Evolutionary conservation across 805 yeast genomes (phyloP).

Genomic region (Sungouiozyma intestinalis): DNA sequence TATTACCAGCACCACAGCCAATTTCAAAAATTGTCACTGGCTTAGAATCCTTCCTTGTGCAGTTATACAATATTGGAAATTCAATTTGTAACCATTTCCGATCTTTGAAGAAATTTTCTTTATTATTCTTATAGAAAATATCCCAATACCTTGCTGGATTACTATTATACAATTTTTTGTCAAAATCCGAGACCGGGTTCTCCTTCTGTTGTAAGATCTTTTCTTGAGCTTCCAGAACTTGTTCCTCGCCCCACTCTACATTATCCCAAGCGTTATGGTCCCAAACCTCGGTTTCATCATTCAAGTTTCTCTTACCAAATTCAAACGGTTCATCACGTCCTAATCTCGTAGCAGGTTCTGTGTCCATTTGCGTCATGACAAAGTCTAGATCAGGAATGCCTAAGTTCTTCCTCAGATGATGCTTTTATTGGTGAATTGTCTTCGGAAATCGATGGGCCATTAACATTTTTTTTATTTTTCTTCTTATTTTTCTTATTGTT

Average conservation of each 20-base stretch:
- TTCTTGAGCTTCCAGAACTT: conserved; percentile 59
- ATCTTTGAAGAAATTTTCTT: conserved; percentile 91
- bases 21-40: conserved; percentile 72
- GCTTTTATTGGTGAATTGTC: not conserved
- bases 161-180: conserved; percentile 63
- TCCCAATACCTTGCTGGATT: conserved; percentile 96
- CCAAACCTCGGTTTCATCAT: conserved; percentile 73
- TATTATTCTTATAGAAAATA: conserved; percentile 79
- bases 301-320: conserved; percentile 77
- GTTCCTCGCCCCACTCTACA: conserved; percentile 95
- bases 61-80: conserved; percentile 75
- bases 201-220: conserved; percentile 67
- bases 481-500: conserved; percentile 24
- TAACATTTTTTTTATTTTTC: conserved; percentile 9
- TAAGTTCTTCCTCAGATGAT: conserved; percentile 12
- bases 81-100: conserved; percentile 93
- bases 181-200: conserved; percentile 80
- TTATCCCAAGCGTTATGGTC: conserved; percentile 91
- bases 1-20: conserved; percentile 98
- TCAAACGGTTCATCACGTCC: conserved; percentile 86
- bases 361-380: conserved; percentile 17
- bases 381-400: conserved; percentile 19
- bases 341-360: conserved; percentile 35
- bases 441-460: not conserved
- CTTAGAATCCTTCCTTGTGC: conserved; percentile 64